Evolutionary conservation across 2,329 filamentous ascomycete genomes (phyloP), one percentile per base, ranked within the genome.

Genomic region (Fusarium sororula): DNA sequence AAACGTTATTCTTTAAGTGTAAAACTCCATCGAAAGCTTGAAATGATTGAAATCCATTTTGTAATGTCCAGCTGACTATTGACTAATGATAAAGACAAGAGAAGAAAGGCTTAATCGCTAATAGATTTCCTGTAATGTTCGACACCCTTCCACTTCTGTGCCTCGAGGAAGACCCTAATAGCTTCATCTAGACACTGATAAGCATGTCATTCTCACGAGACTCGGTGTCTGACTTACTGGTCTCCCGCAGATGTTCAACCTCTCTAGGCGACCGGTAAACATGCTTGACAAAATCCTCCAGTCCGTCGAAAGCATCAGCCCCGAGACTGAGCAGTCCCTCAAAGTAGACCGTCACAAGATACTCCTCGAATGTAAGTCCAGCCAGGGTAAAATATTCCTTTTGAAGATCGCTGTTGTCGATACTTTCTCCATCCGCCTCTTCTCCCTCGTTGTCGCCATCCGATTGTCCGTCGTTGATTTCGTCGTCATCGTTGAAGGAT

Each of bases 231-330:
- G 6, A 55, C 58, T 61, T 44, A 61, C 58, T 61, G 3, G 38
- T 56, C n/a, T 61, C 48, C 0, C 48, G n/a, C 6, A 61, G 28
- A 42, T 55, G 48, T 20, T 61, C 48, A 35, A 61, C 38, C 12
- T 61, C 58, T 30, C 11, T 18, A 24, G 58, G 58, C 15, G 48
- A 56, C 7, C 48, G 48, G 7, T 61, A 61, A 44, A 61, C 58
- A 30, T 61, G 58, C 38, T 37, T 61, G 1, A 61, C 48, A 44
- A 61, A 61, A 20, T n/a, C 4, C 6, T 9, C 7, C 7, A 61
- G 30, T 1, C 38, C 48, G 11, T 61, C 28, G 3, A 37, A 56
- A 15, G 20, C 1, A 12, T 61, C 37, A 15, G 58, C 48, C 11
- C 44, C 20, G 0, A 61, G 24, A 26, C 38, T 56, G 7, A 61